Evolutionary conservation across 2,329 filamentous ascomycete species (phyloP).

Genomic region (Botrytis hyacinthi): DNA sequence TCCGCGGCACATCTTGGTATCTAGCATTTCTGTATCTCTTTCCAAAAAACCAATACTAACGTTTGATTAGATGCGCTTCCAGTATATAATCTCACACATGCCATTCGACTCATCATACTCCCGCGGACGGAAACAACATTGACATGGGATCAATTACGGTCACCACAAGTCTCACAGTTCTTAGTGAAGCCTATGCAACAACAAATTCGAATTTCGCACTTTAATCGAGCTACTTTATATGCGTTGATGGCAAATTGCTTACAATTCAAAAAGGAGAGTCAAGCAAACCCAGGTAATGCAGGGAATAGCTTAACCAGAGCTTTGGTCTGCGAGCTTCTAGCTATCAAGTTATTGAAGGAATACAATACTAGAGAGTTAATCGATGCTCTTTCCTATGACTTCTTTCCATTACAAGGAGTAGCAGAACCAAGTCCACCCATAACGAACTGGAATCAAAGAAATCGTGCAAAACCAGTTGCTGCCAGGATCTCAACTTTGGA

Average conservation of each 20-base stretch:
- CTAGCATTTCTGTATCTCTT: not conserved
- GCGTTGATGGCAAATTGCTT: conserved; percentile 90
- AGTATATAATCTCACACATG: conserved; percentile 86
- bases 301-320: conserved; percentile 82
- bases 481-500: conserved; percentile 87
- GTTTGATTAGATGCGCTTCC: conserved; percentile 69
- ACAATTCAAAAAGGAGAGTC: conserved; percentile 86
- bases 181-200: conserved; percentile 93
- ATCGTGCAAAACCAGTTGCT: conserved; percentile 53
- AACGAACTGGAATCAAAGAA: conserved; percentile 38
- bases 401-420: conserved; percentile 85
- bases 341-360: conserved; percentile 86
- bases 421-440: conserved; percentile 47
- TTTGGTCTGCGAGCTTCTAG: conserved; percentile 84
- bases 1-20: conserved; percentile 74
- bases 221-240: conserved; percentile 82
- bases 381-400: conserved; percentile 92
- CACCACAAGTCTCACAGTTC: conserved; percentile 95
- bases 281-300: conserved; percentile 77
- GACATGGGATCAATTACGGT: conserved; percentile 91
- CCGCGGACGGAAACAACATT: conserved; percentile 87
- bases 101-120: conserved; percentile 80
- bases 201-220: conserved; percentile 78
- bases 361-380: conserved; percentile 87
- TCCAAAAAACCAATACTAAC: conserved; percentile 31